phyloP scores from a whole-genome alignment of 2,329 filamentous ascomycete genomes.

The Teratosphaeria gauchensis region DNA sequence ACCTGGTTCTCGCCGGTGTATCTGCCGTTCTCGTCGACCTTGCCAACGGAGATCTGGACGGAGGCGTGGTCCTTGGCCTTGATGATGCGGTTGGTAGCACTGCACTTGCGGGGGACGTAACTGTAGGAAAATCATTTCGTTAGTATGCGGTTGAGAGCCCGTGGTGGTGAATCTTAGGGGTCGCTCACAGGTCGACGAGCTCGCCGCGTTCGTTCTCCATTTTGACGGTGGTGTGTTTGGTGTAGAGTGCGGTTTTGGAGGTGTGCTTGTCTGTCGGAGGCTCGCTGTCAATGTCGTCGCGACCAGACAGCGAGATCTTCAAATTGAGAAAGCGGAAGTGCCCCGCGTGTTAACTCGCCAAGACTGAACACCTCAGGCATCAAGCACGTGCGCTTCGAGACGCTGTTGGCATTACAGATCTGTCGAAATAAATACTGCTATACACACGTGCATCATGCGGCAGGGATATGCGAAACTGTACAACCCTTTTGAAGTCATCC shows the following conservation, averaged over 20 bases:
- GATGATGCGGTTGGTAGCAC: constrained; percentile 98
- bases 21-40: constrained; percentile 98
- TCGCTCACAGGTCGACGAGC: constrained; percentile 91
- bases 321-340: not conserved
- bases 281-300: not conserved
- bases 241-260: constrained; percentile 8
- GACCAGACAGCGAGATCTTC: not conserved
- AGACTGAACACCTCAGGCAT: not conserved
- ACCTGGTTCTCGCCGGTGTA: constrained; percentile 95
- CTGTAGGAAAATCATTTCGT: constrained; percentile 37
- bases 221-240: constrained; percentile 39
- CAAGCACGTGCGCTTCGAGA: not conserved
- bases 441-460: not conserved
- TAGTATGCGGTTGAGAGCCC: constrained; percentile 17
- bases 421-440: not conserved
- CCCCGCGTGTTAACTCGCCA: not conserved
- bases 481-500: not conserved
- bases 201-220: constrained; percentile 99
- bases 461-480: not conserved
- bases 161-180: constrained; percentile 6
- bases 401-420: not conserved
- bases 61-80: constrained; percentile 99
- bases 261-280: constrained; percentile 1
- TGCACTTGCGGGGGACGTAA: constrained; percentile 98
- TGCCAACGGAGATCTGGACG: constrained; percentile 92